These are phyloP conservation scores for Spatholobus suberectus DNA, from an alignment of 306 rosid species.

Conservation along the genomic window DNA sequence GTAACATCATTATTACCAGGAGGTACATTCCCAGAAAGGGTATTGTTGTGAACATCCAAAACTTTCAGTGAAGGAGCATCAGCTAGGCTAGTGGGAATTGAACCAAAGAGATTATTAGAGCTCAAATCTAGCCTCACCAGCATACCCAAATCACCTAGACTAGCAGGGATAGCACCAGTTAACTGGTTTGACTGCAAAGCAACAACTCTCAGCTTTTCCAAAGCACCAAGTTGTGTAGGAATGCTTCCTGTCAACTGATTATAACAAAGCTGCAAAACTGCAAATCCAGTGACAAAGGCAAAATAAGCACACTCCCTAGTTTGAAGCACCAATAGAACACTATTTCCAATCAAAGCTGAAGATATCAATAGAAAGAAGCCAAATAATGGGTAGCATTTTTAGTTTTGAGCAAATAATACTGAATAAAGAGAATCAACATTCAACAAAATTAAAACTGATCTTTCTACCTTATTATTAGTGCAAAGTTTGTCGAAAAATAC, in stretches of 20 bases:
- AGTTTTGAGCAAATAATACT: background rate
- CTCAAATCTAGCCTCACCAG: slow-evolving; percentile 73
- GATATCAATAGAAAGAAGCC: background rate
- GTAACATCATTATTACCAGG: slow-evolving; percentile 51
- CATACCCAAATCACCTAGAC: slow-evolving; percentile 63
- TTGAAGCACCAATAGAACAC: slow-evolving; percentile 21
- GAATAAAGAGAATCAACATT: background rate
- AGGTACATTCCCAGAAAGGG: slow-evolving; percentile 87
- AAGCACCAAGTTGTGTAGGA: slow-evolving; percentile 65
- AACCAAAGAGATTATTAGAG: slow-evolving; percentile 74
- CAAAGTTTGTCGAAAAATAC: background rate
- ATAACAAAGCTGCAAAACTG: slow-evolving; percentile 84
- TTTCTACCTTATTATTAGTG: background rate
- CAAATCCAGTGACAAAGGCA: slow-evolving; percentile 40
- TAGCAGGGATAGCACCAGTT: slow-evolving; percentile 79
- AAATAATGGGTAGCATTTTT: background rate
- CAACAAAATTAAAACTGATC: background rate
- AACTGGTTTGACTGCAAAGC: slow-evolving; percentile 68
- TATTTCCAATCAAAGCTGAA: background rate
- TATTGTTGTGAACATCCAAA: slow-evolving; percentile 75
- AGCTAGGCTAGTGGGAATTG: slow-evolving; percentile 75
- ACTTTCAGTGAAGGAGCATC: slow-evolving; percentile 66
- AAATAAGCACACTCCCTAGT: slow-evolving; percentile 27
- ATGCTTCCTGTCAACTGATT: slow-evolving; percentile 75
- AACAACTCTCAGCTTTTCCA: slow-evolving; percentile 65